Conservation (phyloP, 164 flowering plant species). For the Sedum album region DNA sequence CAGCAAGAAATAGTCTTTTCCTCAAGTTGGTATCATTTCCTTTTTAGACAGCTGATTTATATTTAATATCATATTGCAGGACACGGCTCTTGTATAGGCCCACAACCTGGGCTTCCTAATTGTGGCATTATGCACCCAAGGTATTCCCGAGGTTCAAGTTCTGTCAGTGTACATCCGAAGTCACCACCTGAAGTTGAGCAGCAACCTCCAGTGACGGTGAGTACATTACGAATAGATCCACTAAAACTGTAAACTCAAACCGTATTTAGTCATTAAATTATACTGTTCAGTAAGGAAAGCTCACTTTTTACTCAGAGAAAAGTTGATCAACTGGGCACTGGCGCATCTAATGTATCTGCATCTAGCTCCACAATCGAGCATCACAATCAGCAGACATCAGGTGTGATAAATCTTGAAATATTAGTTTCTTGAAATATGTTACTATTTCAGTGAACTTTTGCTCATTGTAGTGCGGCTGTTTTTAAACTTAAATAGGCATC, state of each 20-base stretch:
- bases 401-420: not conserved
- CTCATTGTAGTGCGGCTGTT: not conserved
- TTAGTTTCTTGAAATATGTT: not conserved
- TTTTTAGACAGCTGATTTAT: not conserved
- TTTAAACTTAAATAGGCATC: constrained; percentile 27
- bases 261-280: no score
- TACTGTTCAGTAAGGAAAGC: no score
- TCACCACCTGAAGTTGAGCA: no score
- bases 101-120: not conserved
- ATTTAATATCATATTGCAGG: not conserved
- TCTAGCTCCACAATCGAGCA: not conserved
- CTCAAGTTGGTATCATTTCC: not conserved
- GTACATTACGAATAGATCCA: no score
- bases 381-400: not conserved
- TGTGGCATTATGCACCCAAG: not conserved
- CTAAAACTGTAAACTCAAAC: no score
- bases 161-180: no score
- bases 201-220: no score
- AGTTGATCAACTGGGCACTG: not conserved
- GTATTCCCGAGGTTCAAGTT: not conserved
- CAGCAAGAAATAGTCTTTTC: not conserved
- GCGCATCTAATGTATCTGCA: not conserved
- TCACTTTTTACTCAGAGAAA: not conserved
- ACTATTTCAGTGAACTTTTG: not conserved
- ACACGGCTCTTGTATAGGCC: not conserved